Evolutionary conservation across 495 filamentous ascomycete genomes (phyloP), one percentile per base, ranked within the genome.

Genomic region (Aspergillus wentii): DNA sequence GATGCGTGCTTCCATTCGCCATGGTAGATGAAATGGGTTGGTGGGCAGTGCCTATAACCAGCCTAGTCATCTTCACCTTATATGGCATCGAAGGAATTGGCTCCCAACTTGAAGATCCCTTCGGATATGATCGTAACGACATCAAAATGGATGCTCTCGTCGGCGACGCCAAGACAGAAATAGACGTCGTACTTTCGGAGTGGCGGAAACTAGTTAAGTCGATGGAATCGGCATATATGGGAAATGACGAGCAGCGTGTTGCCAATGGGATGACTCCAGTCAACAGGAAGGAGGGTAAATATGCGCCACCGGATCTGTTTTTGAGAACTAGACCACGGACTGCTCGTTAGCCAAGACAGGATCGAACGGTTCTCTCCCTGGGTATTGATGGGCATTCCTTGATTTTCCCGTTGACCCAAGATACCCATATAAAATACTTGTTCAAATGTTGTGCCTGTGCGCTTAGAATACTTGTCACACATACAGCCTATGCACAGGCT

Each of bases 101-200:
- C 2, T 77, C 66, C 10, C 80, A 85, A 51, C 65, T 87, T 6
- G 84, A 88, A 50, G 84, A 88, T 51, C 84, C 84, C 0, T 87
- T 88, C 54, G 82, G 84, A 5, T 76, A 78, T 44, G 83, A 85
- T 44, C 74, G 75, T 44, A 86, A 85, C 40, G 84, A 87, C 55
- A 87, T 88, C 59, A 84, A 84, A 52, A 84, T 87, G 74, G 84
- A 87, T 52, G 81, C 73, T 8, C 76, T 87, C 38, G 77, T 82
- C 6, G 77, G 81, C 31, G 84, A 88, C 52, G 64, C 75, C 25
- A 66, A 78, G 37, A 69, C 59, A 25, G 84, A 88, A 61, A 70
- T 83, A 19, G 66, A 74, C 34, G 80, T 80, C 14, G 58, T 86
- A 32, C 47, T 87, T 1, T 65, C 71, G 1, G 80, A 83, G 41